A percentile compares a stretch with the other conserved stretches of the same genome.
These are phyloP conservation scores for Phaffia rhodozyma DNA, from an alignment of 1,284 basidiomycete species.

Conservation along the genomic window DNA sequence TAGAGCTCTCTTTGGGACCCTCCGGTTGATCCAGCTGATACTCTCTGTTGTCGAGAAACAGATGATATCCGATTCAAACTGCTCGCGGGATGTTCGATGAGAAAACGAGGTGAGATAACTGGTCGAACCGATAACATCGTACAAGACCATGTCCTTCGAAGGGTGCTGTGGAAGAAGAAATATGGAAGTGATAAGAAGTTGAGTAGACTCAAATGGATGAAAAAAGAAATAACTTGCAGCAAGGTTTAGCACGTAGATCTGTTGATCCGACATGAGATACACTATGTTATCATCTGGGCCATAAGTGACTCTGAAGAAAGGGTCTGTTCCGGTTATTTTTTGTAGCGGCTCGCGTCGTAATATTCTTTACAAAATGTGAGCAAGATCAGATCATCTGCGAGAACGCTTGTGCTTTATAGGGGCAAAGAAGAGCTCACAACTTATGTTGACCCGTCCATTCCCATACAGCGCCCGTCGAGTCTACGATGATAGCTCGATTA, in stretches of 20 bases:
- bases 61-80: neutral
- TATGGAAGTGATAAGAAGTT: neutral
- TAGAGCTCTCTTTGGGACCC: slow-evolving; percentile 11
- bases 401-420: too few species aligned
- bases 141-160: neutral
- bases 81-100: neutral
- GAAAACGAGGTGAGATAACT: slow-evolving; percentile 9
- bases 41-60: slow-evolving; percentile 12
- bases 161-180: neutral
- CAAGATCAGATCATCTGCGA: neutral
- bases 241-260: neutral
- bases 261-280: neutral
- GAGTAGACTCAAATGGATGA: neutral
- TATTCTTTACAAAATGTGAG: neutral
- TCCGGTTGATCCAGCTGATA: slow-evolving; percentile 9
- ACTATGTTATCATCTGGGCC: neutral
- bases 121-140: slow-evolving; percentile 3
- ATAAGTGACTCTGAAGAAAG: neutral
- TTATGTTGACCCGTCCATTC: slow-evolving; percentile 1
- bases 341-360: too few species aligned
- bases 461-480: slow-evolving; percentile 7
- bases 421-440: neutral
- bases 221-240: neutral
- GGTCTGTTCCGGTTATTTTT: too few species aligned
- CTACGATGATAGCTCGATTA: slow-evolving; percentile 1